A percentile compares a stretch with the other conserved stretches of the same genome.
Conservation (phyloP, 2,329 filamentous ascomycete species). For the Hypocrella siamensis region DNA sequence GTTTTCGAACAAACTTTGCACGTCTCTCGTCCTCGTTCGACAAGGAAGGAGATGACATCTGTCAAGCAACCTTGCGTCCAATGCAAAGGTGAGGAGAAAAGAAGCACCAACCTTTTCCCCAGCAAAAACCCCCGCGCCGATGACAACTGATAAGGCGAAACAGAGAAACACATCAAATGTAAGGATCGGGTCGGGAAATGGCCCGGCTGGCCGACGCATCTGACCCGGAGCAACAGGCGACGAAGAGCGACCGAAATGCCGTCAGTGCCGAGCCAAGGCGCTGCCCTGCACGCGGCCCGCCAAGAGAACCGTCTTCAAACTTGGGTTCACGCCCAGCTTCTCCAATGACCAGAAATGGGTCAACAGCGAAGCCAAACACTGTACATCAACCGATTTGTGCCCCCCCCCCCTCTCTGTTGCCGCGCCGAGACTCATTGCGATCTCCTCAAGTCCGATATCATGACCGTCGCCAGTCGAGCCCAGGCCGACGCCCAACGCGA, state of each 20-base stretch:
- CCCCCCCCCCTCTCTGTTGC: neutral
- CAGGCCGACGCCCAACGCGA: neutral
- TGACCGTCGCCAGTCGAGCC: neutral
- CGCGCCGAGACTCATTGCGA: neutral
- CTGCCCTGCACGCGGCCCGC: slow-evolving; percentile 18
- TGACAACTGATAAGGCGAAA: too few relatives aligned
- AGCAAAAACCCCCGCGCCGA: too few relatives aligned
- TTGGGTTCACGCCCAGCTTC: slow-evolving; percentile 16
- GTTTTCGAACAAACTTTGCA: too few relatives aligned
- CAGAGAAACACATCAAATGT: slow-evolving; percentile 22
- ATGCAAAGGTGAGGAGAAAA: slow-evolving; percentile 20
- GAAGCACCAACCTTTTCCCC: too few relatives aligned
- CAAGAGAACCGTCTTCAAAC: slow-evolving; percentile 20
- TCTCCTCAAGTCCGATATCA: slow-evolving; percentile 7
- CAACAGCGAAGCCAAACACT: slow-evolving; percentile 16
- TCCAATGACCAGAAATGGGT: slow-evolving; percentile 21
- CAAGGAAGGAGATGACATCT: slow-evolving; percentile 13
- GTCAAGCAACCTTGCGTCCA: slow-evolving; percentile 18
- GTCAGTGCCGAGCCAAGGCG: slow-evolving; percentile 16
- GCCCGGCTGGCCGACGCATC: neutral
- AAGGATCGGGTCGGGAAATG: slow-evolving; percentile 3
- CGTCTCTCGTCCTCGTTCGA: neutral
- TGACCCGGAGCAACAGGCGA: slow-evolving; percentile 14
- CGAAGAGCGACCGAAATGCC: slow-evolving; percentile 20
- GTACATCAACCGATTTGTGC: slow-evolving; percentile 9